Conservation (phyloP, 352 stramenopile species). For the Halophytophthora polymorphica region DNA sequence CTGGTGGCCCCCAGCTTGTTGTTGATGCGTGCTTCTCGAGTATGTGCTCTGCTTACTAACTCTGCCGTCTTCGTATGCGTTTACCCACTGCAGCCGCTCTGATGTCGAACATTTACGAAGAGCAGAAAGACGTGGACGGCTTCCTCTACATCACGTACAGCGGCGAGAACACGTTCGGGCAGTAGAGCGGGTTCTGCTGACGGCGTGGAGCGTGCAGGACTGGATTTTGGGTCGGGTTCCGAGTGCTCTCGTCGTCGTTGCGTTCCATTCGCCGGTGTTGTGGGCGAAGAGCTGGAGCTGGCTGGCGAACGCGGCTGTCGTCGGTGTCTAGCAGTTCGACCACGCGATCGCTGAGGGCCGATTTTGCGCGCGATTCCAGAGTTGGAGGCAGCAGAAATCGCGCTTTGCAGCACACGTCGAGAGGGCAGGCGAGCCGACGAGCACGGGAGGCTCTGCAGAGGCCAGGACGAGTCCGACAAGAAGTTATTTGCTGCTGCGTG, state of each 20-base stretch:
- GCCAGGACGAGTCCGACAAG: too few relatives aligned
- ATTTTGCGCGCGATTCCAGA: too few relatives aligned
- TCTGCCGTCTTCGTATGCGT: constrained; percentile 1
- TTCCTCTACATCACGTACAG: constrained; percentile 99
- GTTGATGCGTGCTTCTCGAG: constrained; percentile 4
- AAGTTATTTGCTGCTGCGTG: constrained; percentile 27
- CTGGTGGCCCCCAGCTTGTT: neutral
- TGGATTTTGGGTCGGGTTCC: constrained; percentile 35
- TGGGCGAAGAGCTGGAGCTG: too few relatives aligned
- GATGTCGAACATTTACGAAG: constrained; percentile 99
- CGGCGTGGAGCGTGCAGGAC: constrained; percentile 6
- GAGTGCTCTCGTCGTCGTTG: constrained; percentile 26
- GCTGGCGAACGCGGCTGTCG: too few relatives aligned
- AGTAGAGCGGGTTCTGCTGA: constrained; percentile 32
- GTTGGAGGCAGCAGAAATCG: too few relatives aligned
- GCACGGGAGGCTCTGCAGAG: too few relatives aligned
- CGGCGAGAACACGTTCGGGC: constrained; percentile 98
- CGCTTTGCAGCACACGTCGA: too few relatives aligned
- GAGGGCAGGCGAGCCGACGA: too few relatives aligned
- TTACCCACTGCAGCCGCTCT: constrained; percentile 72
- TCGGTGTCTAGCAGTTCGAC: too few relatives aligned
- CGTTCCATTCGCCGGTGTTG: too few relatives aligned
- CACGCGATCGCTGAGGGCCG: too few relatives aligned
- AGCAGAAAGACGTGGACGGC: constrained; percentile 98
- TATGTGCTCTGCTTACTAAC: constrained; percentile 1